Percentiles rank a stretch among this genome's conserved stretches.
These are phyloP conservation scores for Trichoderma simmonsii DNA, from an alignment of 2,329 filamentous ascomycete genomes.

Conservation along the genomic window DNA sequence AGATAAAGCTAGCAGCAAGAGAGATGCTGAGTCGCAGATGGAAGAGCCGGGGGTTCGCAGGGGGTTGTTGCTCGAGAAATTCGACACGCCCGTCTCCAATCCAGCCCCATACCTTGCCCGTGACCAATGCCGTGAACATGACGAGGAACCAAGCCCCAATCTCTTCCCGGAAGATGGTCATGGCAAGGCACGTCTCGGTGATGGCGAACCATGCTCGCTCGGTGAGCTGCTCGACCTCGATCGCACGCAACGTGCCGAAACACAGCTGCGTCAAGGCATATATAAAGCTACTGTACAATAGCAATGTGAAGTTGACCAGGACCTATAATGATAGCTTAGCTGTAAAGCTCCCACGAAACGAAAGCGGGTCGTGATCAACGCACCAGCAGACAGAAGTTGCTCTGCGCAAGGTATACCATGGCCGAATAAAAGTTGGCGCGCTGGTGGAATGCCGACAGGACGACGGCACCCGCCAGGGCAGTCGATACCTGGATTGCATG, in stretches of 20 bases:
- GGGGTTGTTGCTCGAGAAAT: conserved; percentile 90
- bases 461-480: conserved; percentile 76
- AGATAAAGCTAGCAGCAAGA: conserved; percentile 72
- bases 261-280: conserved; percentile 86
- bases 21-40: conserved; percentile 79
- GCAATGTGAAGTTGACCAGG: conserved; percentile 83
- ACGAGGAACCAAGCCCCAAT: conserved; percentile 91
- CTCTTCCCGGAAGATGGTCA: conserved; percentile 97
- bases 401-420: conserved; percentile 94
- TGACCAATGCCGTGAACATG: conserved; percentile 92
- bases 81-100: conserved; percentile 94
- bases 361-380: conserved; percentile 29
- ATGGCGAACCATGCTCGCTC: conserved; percentile 98
- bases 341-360: not conserved
- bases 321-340: conserved; percentile 52
- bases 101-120: conserved; percentile 98
- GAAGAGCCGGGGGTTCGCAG: conserved; percentile 82
- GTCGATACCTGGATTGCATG: conserved; percentile 62
- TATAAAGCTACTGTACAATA: conserved; percentile 75
- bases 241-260: conserved; percentile 83
- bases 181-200: conserved; percentile 92
- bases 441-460: conserved; percentile 89
- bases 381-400: conserved; percentile 91
- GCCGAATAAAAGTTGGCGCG: conserved; percentile 98
- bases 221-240: conserved; percentile 95